Percentiles rank a stretch among this genome's conserved stretches.
Conservation (phyloP, 2,329 filamentous ascomycete genomes). For the Fusarium fujikuroi region DNA sequence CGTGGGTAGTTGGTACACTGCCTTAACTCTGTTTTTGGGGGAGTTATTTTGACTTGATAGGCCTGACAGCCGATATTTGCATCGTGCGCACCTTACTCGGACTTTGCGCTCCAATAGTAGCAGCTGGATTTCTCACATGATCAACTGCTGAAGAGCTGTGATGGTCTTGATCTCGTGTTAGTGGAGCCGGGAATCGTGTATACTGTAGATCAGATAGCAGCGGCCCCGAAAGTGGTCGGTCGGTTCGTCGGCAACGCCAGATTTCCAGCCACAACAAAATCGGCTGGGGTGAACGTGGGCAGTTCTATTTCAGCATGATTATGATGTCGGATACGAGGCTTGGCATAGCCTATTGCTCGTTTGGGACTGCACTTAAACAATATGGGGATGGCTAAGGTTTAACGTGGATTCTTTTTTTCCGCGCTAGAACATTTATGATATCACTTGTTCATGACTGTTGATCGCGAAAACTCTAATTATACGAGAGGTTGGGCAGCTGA, state of each 20-base stretch:
- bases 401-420: neutral
- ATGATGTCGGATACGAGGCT: neutral
- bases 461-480: neutral
- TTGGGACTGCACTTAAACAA: neutral
- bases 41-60: no score
- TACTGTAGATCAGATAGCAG: neutral
- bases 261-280: neutral
- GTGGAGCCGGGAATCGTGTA: neutral
- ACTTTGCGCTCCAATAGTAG: neutral
- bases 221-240: neutral
- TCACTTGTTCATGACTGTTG: neutral
- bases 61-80: no score
- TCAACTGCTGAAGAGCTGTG: no score
- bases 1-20: no score
- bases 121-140: accelerated
- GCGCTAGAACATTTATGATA: neutral
- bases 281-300: neutral
- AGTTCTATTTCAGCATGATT: neutral
- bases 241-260: neutral
- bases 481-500: neutral
- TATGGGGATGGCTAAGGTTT: neutral
- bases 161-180: neutral
- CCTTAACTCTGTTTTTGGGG: no score
- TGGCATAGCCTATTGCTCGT: neutral
- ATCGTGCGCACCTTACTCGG: no score